Conservation (phyloP, 352 stramenopile genomes). For the Plasmopara viticola region DNA sequence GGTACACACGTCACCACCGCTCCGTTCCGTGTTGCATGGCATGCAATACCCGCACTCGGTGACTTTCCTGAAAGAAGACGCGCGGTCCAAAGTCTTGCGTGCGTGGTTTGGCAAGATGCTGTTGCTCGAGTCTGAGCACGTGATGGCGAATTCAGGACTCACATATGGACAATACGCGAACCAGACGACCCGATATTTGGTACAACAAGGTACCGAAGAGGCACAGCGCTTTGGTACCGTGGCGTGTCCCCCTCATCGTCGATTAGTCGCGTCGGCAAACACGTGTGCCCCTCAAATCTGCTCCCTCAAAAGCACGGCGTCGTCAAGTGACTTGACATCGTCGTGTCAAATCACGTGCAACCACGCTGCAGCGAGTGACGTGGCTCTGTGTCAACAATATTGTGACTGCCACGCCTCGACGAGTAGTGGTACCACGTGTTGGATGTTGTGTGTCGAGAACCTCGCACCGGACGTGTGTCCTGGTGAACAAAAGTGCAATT, state of each 20-base stretch:
- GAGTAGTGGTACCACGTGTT: slow-evolving; percentile 33
- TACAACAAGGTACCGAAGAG: slow-evolving; percentile 29
- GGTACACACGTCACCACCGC: slow-evolving; percentile 47
- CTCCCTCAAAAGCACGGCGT: slow-evolving; percentile 27
- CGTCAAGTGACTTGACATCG: slow-evolving; percentile 22
- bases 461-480: slow-evolving; percentile 34
- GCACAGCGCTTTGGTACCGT: slow-evolving; percentile 34
- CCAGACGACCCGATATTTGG: slow-evolving; percentile 44
- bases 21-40: slow-evolving; percentile 62
- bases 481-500: slow-evolving; percentile 44
- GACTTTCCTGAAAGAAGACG: slow-evolving; percentile 24
- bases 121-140: slow-evolving; percentile 32
- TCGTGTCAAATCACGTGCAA: slow-evolving; percentile 60
- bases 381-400: slow-evolving; percentile 28
- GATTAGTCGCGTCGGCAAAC: slow-evolving; percentile 40
- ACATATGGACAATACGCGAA: slow-evolving; percentile 50
- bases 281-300: slow-evolving; percentile 43
- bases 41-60: slow-evolving; percentile 60
- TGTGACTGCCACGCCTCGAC: slow-evolving; percentile 35
- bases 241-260: slow-evolving; percentile 38
- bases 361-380: slow-evolving; percentile 34
- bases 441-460: slow-evolving; percentile 58
- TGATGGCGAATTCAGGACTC: slow-evolving; percentile 54
- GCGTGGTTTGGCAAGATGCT: slow-evolving; percentile 72
- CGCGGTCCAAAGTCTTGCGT: slow-evolving; percentile 41